Evolutionary conservation across 2,329 filamentous ascomycete species (phyloP), one percentile per base, ranked within the genome.

Genomic region (Basipetospora chlamydospora): DNA sequence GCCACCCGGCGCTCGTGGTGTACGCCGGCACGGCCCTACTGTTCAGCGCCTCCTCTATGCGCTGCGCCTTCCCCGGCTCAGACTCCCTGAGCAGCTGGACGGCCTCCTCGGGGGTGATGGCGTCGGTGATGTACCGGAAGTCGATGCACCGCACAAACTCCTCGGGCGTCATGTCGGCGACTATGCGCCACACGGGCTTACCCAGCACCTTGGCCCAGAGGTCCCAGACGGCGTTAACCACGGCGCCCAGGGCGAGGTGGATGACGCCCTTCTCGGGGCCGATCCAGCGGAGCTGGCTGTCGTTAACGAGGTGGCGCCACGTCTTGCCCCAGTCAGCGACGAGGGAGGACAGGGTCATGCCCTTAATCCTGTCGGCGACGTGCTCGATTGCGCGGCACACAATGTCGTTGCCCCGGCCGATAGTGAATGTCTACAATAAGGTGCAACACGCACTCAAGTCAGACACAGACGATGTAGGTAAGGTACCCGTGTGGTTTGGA

Each of bases 241-340:
- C 80, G 29, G 85, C 82, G 21, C 83, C 85, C 9, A 94, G 75
- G 2, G 86, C 86, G 6, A 95, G 80, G 58, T 94, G 86, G 47
- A 92, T 92, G 30, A 94, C 86, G 41, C 86, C 86, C 60, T 94
- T 94, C 51, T 94, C 86, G 0, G 86, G 86, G 0, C 86, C 86
- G 51, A 94, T 90, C 86, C 87, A 94, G 39, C 86, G 81, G 37
- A 93, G 68, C 58, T 94, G 86, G 47, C 75, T 82, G 67, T 94
- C 87, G 43, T 79, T 80, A 48, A 93, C 85, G n/a, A 94, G 75
- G 57, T 92, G 76, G 18, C 86, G 75, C 86, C 86, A 94, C 33
- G 86, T 93, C 57, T 80, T 65, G 45, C 84, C 84, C 84, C 82
- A 90, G 64, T 93, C 70, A 34, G 67, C 63, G 31, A 84, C 81